Conservation (phyloP, 371 early-diverging fungal genomes). For the Conidiobolus incongruus region DNA sequence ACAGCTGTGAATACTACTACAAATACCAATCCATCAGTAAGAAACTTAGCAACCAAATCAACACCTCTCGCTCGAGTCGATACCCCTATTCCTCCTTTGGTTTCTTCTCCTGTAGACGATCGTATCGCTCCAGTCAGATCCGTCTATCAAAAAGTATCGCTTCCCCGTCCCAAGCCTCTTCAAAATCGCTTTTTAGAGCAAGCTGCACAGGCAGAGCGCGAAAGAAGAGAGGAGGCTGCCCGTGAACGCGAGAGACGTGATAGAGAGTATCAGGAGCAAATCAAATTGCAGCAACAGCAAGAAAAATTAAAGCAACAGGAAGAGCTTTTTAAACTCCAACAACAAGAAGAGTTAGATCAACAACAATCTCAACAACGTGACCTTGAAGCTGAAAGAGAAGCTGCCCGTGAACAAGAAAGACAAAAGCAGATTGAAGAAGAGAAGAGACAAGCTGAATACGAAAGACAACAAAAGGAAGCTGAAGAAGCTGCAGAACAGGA, state of each 20-base stretch:
- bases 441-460: slow-evolving; percentile 4
- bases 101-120: background rate
- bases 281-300: slow-evolving; percentile 6
- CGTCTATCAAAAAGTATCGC: slow-evolving; percentile 9
- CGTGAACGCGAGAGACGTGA: slow-evolving; percentile 6
- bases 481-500: slow-evolving; percentile 3
- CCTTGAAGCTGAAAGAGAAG: background rate
- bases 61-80: slow-evolving; percentile 4
- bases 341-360: background rate
- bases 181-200: slow-evolving; percentile 3
- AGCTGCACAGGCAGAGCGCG: background rate
- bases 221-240: background rate
- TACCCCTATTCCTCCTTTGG: background rate
- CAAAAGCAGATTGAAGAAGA: slow-evolving; percentile 7
- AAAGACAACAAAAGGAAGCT: slow-evolving; percentile 6
- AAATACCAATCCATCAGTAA: slow-evolving; percentile 5
- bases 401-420: background rate
- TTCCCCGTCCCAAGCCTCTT: slow-evolving; percentile 10
- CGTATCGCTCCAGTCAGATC: slow-evolving; percentile 7
- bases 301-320: slow-evolving; percentile 7
- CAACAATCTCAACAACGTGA: slow-evolving; percentile 2
- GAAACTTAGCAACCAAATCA: slow-evolving; percentile 12
- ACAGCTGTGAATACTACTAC: slow-evolving; percentile 7
- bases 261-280: background rate
- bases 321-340: background rate